Base-by-base conservation (phyloP, 73 alveolate genomes). In the Breviolum minutum region DNA sequence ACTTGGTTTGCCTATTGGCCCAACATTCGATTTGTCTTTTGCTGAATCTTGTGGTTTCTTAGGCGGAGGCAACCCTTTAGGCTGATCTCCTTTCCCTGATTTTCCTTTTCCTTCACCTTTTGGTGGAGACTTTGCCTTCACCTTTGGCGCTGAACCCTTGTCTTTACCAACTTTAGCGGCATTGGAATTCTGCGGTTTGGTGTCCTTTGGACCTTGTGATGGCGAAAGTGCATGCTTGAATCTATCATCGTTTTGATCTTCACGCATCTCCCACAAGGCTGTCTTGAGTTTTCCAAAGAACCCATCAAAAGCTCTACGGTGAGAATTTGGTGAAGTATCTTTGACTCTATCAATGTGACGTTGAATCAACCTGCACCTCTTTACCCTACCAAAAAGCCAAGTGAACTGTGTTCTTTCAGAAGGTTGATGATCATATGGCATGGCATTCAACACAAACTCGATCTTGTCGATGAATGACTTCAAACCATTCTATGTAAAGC, bases 371-470 rank as follows among this genome's bases (percentile, higher is more conserved):
- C 81, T 30, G 30, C 95, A 64, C 80, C n/a, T 63, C 95, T 87
- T 87, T 30, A 87, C 11, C 30, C 95, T 30, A 63, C 95, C 82
- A 10, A 87, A 87, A 11, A 87, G 24, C 95, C 95, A 87, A 6
- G 95, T 87, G 32, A 63, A 87, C 19, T 87, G 27, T 10, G 95
- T 87, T 60, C 22, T 66, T 40, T 87, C 95, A 1, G 82, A 63
- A 0, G 95, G 94, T 40, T 63, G 82, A 14, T 87, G 95, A 11
- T 64, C 82, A 6, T 5, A 26, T 5, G 95, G 82, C 0, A 87
- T 87, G 66, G 82, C 32, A 13, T 87, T 87, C 82, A 87, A 29
- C 30, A 87, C 76, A 8, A 24, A 64, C 64, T 87, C 95, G n/a
- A 48, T 70, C 16, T 73, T 48, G 62, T 63, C 69, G 6, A 70